Evolutionary conservation across 768 basidiomycete species (phyloP).

Genomic region (Pleurotus citrinopileatus): DNA sequence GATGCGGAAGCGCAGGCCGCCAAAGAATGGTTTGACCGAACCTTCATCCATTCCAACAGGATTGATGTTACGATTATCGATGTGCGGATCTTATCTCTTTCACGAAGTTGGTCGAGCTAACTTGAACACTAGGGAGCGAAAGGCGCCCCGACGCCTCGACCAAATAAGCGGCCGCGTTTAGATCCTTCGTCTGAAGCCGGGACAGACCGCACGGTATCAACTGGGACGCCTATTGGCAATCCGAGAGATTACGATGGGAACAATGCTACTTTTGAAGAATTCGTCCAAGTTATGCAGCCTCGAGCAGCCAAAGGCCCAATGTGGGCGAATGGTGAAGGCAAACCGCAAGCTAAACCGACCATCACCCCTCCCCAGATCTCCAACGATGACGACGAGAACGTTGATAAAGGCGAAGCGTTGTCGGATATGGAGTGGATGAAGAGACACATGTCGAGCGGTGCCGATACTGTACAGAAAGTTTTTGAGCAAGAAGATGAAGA

Average conservation of each 20-base stretch:
- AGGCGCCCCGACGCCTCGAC: slow-evolving; percentile 63
- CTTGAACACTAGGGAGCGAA: slow-evolving; percentile 54
- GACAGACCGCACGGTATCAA: background rate
- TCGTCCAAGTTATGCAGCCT: slow-evolving; percentile 73
- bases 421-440: slow-evolving; percentile 80
- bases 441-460: slow-evolving; percentile 51
- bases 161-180: slow-evolving; percentile 65
- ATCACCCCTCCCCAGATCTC: too few relatives aligned
- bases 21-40: slow-evolving; percentile 80
- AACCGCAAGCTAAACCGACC: too few relatives aligned
- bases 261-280: slow-evolving; percentile 56
- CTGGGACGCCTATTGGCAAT: too few relatives aligned
- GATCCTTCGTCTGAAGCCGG: slow-evolving; percentile 26
- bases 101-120: slow-evolving; percentile 4
- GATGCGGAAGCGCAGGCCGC: slow-evolving; percentile 72
- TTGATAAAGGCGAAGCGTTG: slow-evolving; percentile 33
- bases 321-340: slow-evolving; percentile 56
- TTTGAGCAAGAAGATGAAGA: slow-evolving; percentile 63
- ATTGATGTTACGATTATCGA: slow-evolving; percentile 76
- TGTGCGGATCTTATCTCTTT: slow-evolving; percentile 25
- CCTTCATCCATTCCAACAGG: slow-evolving; percentile 77
- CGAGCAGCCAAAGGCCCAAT: slow-evolving; percentile 53
- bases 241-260: slow-evolving; percentile 29
- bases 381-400: slow-evolving; percentile 15
- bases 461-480: slow-evolving; percentile 34